phyloP scores from a whole-genome alignment of 192 early-diverging fungal species.

The Dimargaris cristalligena region DNA sequence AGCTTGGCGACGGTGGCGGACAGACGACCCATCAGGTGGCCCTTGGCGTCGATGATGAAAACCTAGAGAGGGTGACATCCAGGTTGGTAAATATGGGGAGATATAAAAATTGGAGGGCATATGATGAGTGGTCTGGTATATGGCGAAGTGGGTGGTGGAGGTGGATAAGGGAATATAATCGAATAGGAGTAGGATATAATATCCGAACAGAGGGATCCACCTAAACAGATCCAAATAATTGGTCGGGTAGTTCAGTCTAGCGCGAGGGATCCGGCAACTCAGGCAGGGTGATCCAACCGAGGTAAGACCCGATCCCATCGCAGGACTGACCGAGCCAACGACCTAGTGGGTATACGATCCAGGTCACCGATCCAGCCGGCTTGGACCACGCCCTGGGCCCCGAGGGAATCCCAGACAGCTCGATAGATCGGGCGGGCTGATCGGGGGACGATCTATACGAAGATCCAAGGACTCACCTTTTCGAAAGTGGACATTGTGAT shows the following conservation, averaged over 20 bases:
- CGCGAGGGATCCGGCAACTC: no score
- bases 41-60: conserved; percentile 98
- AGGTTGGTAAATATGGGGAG: not conserved
- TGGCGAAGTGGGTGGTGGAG: not conserved
- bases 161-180: not conserved
- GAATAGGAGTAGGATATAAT: not conserved
- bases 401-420: not conserved
- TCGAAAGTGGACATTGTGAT: not conserved
- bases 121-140: not conserved
- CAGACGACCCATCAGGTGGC: conserved; percentile 94
- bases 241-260: no score
- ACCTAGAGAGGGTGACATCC: conserved; percentile 36
- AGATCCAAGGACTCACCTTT: not conserved
- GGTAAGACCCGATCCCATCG: no score
- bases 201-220: not conserved
- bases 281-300: no score
- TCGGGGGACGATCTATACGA: no score
- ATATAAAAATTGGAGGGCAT: not conserved
- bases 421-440: not conserved
- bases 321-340: no score
- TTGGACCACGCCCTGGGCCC: not conserved
- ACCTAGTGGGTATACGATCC: not conserved
- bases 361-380: not conserved
- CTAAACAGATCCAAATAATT: not conserved
- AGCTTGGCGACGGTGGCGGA: conserved; percentile 97